Percentiles rank a stretch among this genome's conserved stretches.
phyloP scores from a whole-genome alignment of 2,329 filamentous ascomycete species.

The Paecilomyces dactylethromorphus region DNA sequence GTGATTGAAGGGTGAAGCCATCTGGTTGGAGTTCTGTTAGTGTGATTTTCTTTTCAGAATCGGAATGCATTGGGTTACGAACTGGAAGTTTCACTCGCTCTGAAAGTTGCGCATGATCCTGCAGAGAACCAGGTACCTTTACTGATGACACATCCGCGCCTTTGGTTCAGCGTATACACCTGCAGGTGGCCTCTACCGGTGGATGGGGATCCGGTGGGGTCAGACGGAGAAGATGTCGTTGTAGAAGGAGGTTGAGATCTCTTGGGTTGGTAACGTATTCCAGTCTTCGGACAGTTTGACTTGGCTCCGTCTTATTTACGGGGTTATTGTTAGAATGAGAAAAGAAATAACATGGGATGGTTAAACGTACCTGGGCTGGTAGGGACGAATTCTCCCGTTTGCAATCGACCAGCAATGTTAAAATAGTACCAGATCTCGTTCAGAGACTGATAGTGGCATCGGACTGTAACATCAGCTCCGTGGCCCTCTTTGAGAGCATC shows the following conservation, averaged over 20 bases:
- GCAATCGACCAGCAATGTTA: constrained; percentile 47
- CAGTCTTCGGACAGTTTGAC: constrained; percentile 56
- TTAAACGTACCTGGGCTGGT: constrained; percentile 25
- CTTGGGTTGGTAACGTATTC: constrained; percentile 62
- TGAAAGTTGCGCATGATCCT: constrained; percentile 60
- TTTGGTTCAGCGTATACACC: constrained; percentile 34
- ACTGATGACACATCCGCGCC: constrained; percentile 59
- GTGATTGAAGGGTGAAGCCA: constrained; percentile 50
- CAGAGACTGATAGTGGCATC: constrained; percentile 46
- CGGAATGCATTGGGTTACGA: constrained; percentile 3
- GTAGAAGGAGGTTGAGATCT: constrained; percentile 22
- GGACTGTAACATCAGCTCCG: constrained; percentile 52
- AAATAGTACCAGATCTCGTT: constrained; percentile 59
- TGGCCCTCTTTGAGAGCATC: constrained; percentile 48
- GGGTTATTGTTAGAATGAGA: not conserved
- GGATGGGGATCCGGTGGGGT: constrained; percentile 38
- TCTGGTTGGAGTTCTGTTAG: constrained; percentile 6
- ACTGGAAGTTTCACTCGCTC: constrained; percentile 21
- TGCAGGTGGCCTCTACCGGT: constrained; percentile 56
- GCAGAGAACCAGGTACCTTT: constrained; percentile 61
- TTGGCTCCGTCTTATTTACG: constrained; percentile 44
- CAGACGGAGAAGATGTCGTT: constrained; percentile 20
- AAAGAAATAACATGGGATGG: not conserved
- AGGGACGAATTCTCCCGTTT: constrained; percentile 28
- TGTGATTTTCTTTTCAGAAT: not conserved